Base-by-base conservation (phyloP, 352 stramenopile genomes). In the Globisporangium barbulae region DNA sequence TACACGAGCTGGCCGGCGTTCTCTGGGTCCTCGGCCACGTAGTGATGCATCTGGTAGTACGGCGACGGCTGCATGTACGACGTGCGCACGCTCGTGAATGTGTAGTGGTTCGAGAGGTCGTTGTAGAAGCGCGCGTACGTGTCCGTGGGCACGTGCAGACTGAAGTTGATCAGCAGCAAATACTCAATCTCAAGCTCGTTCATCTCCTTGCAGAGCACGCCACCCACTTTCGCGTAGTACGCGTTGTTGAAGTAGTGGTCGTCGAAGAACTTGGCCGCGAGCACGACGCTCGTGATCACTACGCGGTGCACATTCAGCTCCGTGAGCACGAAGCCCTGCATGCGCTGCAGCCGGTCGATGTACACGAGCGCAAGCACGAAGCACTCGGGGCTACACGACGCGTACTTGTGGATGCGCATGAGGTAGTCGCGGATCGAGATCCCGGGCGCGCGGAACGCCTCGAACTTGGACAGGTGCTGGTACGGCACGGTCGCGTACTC, bases 211-310 rank as follows among this genome's bases (percentile, higher is more conserved):
- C 94, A 94, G 9, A 95, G 79, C 49, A 94, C 91, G 22, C 94
- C 94, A 35, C 96, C 94, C 33, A 98, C 93, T 71, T 99, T 99
- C 19, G 97, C 94, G 72, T 99, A 99, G 85, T 99, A 99, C 22
- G 96, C 96, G 79, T 99, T 99, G 71, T 99, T 99, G 75, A 98
- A 99, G 81, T 99, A 99, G 50, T 98, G 94, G 83, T 99, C 98
- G 74, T 99, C 98, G 68, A 99, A 99, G 77, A 99, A 99, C 80
- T 99, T 99, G 63, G 98, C 97, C 6, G 97, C 96, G 8, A 99
- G 72, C 64, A 99, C 94, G 62, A 99, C 83, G 49, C 92, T 91
- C 54, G 97, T 99, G 72, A 99, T 99, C 48, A 99, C 79, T 5
- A 99, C 93, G 49, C 97, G 94, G 70, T 99, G 97, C 31, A 99